Percentiles rank a stretch among this genome's conserved stretches.
Conservation (phyloP, 202 grass and related monocot species). For the Musa balbisiana region DNA sequence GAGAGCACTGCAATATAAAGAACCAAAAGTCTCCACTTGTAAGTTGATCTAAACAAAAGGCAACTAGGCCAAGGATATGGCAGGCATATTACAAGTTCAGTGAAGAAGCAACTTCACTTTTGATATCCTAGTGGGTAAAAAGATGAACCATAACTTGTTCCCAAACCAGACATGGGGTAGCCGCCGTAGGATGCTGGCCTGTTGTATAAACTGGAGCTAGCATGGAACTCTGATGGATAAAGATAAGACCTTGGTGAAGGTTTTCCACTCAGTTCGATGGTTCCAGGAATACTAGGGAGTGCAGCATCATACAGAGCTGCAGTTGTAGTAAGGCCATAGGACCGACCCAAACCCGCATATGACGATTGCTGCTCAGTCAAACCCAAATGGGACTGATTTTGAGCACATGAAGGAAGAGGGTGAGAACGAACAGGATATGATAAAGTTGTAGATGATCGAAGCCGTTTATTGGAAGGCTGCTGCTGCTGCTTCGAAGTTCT, state of each 20-base stretch:
- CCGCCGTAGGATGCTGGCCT: not conserved
- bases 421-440: not conserved
- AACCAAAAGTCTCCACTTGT: no score
- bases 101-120: no score
- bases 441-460: constrained; percentile 4
- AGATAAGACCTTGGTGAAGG: constrained; percentile 11
- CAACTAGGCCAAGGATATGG: no score
- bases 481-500: constrained; percentile 18
- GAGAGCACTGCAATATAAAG: no score
- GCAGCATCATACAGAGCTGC: not conserved
- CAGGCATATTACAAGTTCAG: no score
- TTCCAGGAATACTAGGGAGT: constrained; percentile 3
- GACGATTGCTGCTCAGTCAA: constrained; percentile 1
- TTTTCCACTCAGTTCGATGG: not conserved
- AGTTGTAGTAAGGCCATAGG: constrained; percentile 2
- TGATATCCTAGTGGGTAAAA: not conserved
- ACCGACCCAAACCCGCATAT: constrained; percentile 14
- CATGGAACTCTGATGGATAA: constrained; percentile 5
- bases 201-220: not conserved
- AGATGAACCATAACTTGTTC: not conserved
- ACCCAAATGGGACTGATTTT: not conserved
- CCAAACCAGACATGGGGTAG: not conserved
- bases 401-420: not conserved
- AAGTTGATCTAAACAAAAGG: no score
- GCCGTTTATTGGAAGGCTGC: constrained; percentile 7